phyloP scores from a whole-genome alignment of 2,329 filamentous ascomycete species.

The Calonectria pseudoreteaudii region DNA sequence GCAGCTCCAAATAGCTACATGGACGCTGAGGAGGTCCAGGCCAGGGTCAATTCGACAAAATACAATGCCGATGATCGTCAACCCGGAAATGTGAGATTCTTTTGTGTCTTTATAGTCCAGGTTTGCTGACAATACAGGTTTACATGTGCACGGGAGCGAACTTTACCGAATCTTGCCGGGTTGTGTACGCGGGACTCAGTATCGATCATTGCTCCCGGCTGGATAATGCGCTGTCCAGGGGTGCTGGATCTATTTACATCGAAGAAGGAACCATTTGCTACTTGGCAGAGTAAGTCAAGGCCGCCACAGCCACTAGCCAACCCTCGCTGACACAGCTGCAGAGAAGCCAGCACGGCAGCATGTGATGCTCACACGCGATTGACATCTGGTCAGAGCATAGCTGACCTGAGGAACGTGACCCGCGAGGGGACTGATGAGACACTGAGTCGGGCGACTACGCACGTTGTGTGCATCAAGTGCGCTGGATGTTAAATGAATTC shows the following conservation, averaged over 20 bases:
- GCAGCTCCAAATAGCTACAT: background rate
- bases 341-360: background rate
- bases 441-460: background rate
- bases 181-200: background rate
- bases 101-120: accelerated
- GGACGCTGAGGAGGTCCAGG: background rate
- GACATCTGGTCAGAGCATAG: background rate
- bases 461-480: background rate
- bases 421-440: background rate
- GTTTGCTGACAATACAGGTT: background rate
- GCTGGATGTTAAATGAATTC: background rate
- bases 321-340: background rate
- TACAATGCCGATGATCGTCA: background rate
- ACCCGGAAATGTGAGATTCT: background rate
- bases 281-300: background rate
- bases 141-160: background rate
- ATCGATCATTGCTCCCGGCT: background rate
- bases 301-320: accelerated
- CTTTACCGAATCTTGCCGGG: background rate
- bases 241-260: background rate
- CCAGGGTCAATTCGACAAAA: background rate
- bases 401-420: background rate
- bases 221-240: background rate
- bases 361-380: background rate
- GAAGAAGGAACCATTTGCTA: background rate